Evolutionary conservation across 225 moss, liverwort and hornwort species (phyloP).

Genomic region (Physcomitrium patens): DNA sequence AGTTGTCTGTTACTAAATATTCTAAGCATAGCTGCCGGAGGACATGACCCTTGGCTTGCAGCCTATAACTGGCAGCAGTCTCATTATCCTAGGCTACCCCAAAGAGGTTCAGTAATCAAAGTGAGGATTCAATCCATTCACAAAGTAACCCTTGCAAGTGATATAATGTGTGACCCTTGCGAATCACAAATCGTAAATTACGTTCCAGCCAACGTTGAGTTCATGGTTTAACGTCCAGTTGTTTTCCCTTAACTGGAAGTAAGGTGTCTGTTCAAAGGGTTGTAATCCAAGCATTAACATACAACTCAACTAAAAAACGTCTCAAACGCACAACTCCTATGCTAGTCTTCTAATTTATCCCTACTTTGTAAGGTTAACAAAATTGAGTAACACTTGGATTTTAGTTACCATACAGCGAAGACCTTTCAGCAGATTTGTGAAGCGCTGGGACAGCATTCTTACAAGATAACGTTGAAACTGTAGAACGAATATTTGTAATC

Average conservation of each 20-base stretch:
- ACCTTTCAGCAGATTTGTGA: too few relatives aligned
- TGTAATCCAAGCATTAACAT: constrained; percentile 9
- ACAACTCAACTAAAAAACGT: background rate
- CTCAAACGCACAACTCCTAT: background rate
- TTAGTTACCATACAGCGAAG: too few relatives aligned
- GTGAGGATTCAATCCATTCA: constrained; percentile 16
- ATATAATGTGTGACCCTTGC: constrained; percentile 37
- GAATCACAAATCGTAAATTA: constrained; percentile 84
- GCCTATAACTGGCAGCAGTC: background rate
- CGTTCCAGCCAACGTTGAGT: constrained; percentile 74
- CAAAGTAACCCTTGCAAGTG: constrained; percentile 29
- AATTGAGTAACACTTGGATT: too few relatives aligned
- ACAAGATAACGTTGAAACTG: too few relatives aligned
- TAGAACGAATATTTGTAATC: background rate
- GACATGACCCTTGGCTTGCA: background rate
- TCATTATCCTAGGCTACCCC: background rate
- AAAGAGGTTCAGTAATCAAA: constrained; percentile 13
- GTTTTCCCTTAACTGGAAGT: constrained; percentile 94
- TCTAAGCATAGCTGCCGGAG: background rate
- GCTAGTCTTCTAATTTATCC: background rate
- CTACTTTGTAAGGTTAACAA: too few relatives aligned
- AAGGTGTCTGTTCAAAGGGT: constrained; percentile 68
- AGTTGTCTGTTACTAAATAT: too few relatives aligned
- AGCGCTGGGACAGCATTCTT: too few relatives aligned
- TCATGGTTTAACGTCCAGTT: constrained; percentile 94